Evolutionary conservation across 2,329 filamentous ascomycete species (phyloP), one percentile per base, ranked within the genome.

Genomic region (Teratosphaeria destructans): DNA sequence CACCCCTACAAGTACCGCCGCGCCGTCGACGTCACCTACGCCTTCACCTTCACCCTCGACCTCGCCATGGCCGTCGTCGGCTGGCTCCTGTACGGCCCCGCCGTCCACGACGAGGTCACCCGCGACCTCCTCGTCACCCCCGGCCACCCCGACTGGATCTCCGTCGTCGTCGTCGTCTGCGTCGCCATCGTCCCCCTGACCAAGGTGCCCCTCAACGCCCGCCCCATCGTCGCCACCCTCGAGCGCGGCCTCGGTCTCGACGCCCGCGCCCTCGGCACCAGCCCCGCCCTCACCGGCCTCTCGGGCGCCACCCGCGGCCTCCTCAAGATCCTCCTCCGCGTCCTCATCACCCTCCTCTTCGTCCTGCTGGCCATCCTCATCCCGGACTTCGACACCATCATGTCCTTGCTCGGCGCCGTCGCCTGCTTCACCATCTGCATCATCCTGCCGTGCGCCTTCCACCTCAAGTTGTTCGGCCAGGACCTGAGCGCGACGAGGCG

Each of bases 361-460:
- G 82, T 96, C 35, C 70, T 83, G 55, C 88, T 96, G 61, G 85
- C 92, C 6, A 83, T 89, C 52, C 65, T 87, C 1, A 83, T 87
- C 69, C 91, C 92, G 0, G 83, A 85, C 0, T 96, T 96, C 69
- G 91, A 96, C 71, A 86, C 86, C 57, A 92, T 96, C 70, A 95
- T 95, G 86, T 88, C 89, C 3, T 86, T 96, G 62, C 85, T 97
- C 76, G 93, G 94, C 12, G 90, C 88, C 47, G 88, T 91, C 3
- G 81, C 96, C 16, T 96, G 93, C 76, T 96, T 96, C 68, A 90
- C 89, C 19, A 95, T 97, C 65, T 97, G 93, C 75, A 86, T 97
- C 65, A 91, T 95, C 73, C 79, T 99, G 56, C 94, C 93, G 0
- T 78, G 96, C 35, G 82, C 86, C 4, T 97, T 99, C 71, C 91